phyloP scores from a whole-genome alignment of 2,329 filamentous ascomycete genomes.

The Teratosphaeria destructans region DNA sequence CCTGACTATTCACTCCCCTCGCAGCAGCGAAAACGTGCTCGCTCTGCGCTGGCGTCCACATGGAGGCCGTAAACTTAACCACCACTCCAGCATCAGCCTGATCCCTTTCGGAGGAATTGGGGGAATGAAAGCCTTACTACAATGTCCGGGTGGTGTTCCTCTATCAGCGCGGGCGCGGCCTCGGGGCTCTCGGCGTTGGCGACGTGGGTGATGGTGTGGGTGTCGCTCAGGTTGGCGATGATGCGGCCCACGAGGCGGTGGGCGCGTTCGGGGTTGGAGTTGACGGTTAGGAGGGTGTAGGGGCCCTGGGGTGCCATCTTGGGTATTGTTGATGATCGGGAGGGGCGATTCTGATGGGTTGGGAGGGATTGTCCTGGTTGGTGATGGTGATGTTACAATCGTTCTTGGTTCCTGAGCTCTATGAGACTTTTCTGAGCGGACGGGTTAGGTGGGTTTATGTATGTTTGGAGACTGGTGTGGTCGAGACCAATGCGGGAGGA shows the following conservation, averaged over 20 bases:
- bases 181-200: constrained; percentile 45
- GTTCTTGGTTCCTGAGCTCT: too few species aligned
- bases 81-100: too few species aligned
- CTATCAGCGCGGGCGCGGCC: constrained; percentile 5
- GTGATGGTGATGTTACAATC: background rate
- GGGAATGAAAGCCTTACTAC: constrained; percentile 32
- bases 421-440: background rate
- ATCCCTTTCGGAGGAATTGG: too few species aligned
- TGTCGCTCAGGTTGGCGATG: constrained; percentile 50
- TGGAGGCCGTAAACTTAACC: constrained; percentile 49
- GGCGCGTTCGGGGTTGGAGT: constrained; percentile 56
- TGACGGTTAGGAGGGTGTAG: constrained; percentile 56
- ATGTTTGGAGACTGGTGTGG: background rate
- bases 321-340: background rate
- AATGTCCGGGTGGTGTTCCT: constrained; percentile 21
- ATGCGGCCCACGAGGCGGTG: constrained; percentile 52
- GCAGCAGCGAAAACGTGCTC: constrained; percentile 37
- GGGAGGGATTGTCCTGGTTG: background rate
- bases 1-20: constrained; percentile 33
- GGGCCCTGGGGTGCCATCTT: constrained; percentile 34
- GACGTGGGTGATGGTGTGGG: constrained; percentile 52
- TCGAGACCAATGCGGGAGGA: background rate
- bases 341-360: too few species aligned
- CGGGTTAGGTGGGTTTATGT: background rate
- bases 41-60: constrained; percentile 45